These are phyloP conservation scores for Blastocystis hominis DNA, from an alignment of 352 stramenopile species.

Conservation along the genomic window DNA sequence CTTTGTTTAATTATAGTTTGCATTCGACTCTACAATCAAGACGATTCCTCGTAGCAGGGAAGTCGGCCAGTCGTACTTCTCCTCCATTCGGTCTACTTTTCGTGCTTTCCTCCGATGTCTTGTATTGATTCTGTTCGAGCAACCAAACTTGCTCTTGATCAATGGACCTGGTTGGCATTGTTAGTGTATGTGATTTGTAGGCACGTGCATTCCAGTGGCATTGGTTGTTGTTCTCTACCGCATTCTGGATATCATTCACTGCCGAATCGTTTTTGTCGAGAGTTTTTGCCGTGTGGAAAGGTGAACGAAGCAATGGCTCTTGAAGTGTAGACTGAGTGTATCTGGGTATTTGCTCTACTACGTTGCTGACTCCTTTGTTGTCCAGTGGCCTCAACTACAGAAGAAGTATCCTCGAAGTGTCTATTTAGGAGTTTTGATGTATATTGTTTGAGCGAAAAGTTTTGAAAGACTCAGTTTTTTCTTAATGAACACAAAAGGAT, in stretches of 20 bases:
- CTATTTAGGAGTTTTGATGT: constrained; percentile 67
- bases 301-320: neutral
- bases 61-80: constrained; percentile 82
- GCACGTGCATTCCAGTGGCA: constrained; percentile 81
- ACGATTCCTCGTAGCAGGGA: constrained; percentile 80
- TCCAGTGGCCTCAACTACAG: constrained; percentile 82
- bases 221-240: constrained; percentile 73
- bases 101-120: constrained; percentile 71
- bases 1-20: constrained; percentile 58
- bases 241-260: constrained; percentile 69
- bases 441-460: constrained; percentile 33
- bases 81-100: constrained; percentile 77
- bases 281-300: constrained; percentile 81
- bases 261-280: constrained; percentile 82
- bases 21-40: constrained; percentile 64
- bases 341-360: constrained; percentile 82
- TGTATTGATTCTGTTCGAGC: constrained; percentile 67
- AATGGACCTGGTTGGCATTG: constrained; percentile 74
- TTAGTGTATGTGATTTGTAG: neutral
- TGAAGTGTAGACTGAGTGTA: constrained; percentile 69
- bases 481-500: neutral
- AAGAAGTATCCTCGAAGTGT: constrained; percentile 70
- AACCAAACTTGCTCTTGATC: constrained; percentile 77
- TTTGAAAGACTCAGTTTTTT: neutral
- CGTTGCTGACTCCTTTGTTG: constrained; percentile 81